Evolutionary conservation across 2,329 filamentous ascomycete genomes (phyloP).

Genomic region (Aspergillus tanneri): DNA sequence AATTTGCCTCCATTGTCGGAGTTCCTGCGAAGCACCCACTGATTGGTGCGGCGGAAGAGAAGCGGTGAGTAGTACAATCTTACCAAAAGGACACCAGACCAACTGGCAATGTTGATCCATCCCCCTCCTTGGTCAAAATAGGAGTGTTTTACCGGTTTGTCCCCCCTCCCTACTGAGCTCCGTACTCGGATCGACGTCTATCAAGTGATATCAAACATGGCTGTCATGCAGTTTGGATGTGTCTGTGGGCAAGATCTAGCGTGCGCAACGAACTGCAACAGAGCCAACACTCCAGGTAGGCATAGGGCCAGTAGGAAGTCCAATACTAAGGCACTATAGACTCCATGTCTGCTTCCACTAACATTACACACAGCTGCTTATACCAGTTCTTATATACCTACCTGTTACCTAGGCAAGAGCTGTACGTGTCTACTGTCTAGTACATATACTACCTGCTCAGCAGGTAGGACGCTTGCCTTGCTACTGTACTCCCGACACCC

Average conservation of each 20-base stretch:
- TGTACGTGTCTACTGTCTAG: no score
- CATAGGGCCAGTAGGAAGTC: no score
- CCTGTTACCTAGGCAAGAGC: no score
- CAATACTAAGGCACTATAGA: no score
- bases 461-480: no score
- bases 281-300: neutral
- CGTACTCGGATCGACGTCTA: no score
- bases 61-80: constrained; percentile 25
- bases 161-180: constrained; percentile 1
- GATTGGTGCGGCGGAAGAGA: constrained; percentile 24
- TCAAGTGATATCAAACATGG: neutral
- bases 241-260: neutral
- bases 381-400: neutral
- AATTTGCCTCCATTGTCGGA: constrained; percentile 7
- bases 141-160: neutral
- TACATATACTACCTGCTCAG: no score
- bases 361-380: neutral
- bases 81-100: constrained; percentile 4
- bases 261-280: neutral
- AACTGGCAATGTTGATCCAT: constrained; percentile 14
- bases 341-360: no score
- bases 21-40: no score
- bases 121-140: neutral
- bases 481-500: no score
- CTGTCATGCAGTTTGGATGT: neutral